phyloP scores from a whole-genome alignment of 805 yeast genomes.

The Komagataella pseudopastoris region DNA sequence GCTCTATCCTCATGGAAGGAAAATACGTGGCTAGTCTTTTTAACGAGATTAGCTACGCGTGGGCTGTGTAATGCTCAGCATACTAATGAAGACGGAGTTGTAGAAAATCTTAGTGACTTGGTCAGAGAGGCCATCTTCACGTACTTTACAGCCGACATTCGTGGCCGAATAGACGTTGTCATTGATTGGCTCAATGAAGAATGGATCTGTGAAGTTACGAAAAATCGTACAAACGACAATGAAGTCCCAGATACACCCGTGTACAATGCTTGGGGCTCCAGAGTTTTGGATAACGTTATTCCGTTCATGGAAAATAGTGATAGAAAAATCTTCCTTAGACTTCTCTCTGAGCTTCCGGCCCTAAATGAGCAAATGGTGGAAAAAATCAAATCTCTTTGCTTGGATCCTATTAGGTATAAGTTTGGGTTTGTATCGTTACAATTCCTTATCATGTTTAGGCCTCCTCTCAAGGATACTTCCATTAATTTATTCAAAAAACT shows the following conservation, averaged over 20 bases:
- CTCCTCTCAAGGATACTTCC: conserved; percentile 58
- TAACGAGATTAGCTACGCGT: conserved; percentile 71
- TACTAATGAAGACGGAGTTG: conserved; percentile 2
- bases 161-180: conserved; percentile 55
- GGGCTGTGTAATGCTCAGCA: conserved; percentile 34
- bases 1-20: conserved; percentile 39
- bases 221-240: conserved; percentile 6
- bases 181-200: conserved; percentile 95
- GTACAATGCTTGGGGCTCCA: conserved; percentile 59
- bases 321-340: conserved; percentile 64
- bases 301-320: conserved; percentile 79
- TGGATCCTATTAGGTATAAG: conserved; percentile 72
- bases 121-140: conserved; percentile 62
- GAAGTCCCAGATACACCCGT: conserved; percentile 24
- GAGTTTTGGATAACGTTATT: conserved; percentile 62
- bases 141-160: conserved; percentile 62
- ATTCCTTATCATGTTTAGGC: conserved; percentile 78
- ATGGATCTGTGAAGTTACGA: conserved; percentile 52
- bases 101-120: conserved; percentile 29
- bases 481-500: conserved; percentile 33
- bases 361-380: conserved; percentile 48
- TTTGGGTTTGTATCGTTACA: conserved; percentile 77
- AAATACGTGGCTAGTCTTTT: conserved; percentile 64
- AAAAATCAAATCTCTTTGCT: conserved; percentile 59
- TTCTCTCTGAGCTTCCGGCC: conserved; percentile 79